Evolutionary conservation across 805 yeast genomes (phyloP).

Genomic region (Candida endomychidarum): DNA sequence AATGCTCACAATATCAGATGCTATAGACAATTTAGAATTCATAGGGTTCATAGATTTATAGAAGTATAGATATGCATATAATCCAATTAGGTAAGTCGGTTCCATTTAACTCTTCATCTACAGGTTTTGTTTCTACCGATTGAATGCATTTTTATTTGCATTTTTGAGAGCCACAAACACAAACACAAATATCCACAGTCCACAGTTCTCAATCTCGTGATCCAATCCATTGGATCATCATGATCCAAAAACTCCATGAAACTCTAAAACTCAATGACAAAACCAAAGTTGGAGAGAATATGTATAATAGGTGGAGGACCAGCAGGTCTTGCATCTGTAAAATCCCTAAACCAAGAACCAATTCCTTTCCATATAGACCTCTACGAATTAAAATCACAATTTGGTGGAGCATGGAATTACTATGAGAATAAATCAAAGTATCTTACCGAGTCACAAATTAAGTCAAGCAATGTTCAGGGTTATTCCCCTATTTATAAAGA

Average conservation of each 20-base stretch:
- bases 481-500: slow-evolving; percentile 58
- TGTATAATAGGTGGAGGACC: slow-evolving; percentile 83
- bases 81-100: too few relatives aligned
- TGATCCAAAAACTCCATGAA: background rate
- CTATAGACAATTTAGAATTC: too few relatives aligned
- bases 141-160: too few relatives aligned
- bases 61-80: too few relatives aligned
- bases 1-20: too few relatives aligned
- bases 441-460: slow-evolving; percentile 10
- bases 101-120: too few relatives aligned
- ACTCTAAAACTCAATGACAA: too few relatives aligned
- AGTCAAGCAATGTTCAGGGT: slow-evolving; percentile 16
- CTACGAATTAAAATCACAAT: slow-evolving; percentile 53
- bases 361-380: slow-evolving; percentile 48
- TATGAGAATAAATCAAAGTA: slow-evolving; percentile 8
- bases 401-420: slow-evolving; percentile 81
- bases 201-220: slow-evolving; percentile 5
- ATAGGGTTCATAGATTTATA: too few relatives aligned
- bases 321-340: slow-evolving; percentile 63
- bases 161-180: background rate
- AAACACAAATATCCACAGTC: slow-evolving; percentile 2
- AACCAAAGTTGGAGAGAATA: background rate
- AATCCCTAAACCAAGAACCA: slow-evolving; percentile 57
- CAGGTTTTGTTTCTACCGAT: too few relatives aligned
- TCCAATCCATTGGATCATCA: background rate